phyloP scores from a whole-genome alignment of 148 eudicot species.

The Oxyria digyna region DNA sequence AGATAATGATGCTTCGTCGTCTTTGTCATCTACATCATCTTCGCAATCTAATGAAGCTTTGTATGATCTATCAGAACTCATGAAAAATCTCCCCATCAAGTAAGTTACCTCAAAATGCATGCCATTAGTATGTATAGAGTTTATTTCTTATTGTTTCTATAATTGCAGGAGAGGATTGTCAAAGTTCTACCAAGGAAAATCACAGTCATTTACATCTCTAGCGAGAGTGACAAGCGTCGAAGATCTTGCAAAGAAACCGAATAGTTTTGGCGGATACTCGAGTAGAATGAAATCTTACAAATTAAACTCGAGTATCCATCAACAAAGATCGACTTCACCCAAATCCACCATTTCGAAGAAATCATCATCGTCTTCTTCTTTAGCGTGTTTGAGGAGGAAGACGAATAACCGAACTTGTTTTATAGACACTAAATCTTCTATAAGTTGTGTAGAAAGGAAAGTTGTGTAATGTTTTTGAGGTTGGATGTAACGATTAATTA shows the following conservation, averaged over 20 bases:
- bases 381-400: constrained; percentile 28
- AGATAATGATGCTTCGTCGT: constrained; percentile 55
- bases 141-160: neutral
- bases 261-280: constrained; percentile 16
- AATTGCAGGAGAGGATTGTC: constrained; percentile 72
- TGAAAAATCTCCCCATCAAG: constrained; percentile 81
- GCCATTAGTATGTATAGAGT: no score
- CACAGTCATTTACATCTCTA: constrained; percentile 67
- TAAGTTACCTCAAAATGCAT: constrained; percentile 23
- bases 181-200: constrained; percentile 65
- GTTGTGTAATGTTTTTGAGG: neutral
- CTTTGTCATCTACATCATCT: constrained; percentile 25
- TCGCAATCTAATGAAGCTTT: constrained; percentile 26
- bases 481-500: no score
- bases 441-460: neutral
- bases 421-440: neutral
- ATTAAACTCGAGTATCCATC: constrained; percentile 22
- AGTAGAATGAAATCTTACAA: constrained; percentile 44
- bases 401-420: neutral
- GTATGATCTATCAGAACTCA: constrained; percentile 50
- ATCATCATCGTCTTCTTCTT: constrained; percentile 7
- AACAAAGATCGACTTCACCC: constrained; percentile 16
- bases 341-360: constrained; percentile 57
- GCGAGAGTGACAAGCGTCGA: constrained; percentile 66
- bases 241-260: constrained; percentile 59